Evolutionary conservation across 2,329 filamentous ascomycete species (phyloP), one percentile per base, ranked within the genome.

Genomic region (Chaetomium sp.): DNA sequence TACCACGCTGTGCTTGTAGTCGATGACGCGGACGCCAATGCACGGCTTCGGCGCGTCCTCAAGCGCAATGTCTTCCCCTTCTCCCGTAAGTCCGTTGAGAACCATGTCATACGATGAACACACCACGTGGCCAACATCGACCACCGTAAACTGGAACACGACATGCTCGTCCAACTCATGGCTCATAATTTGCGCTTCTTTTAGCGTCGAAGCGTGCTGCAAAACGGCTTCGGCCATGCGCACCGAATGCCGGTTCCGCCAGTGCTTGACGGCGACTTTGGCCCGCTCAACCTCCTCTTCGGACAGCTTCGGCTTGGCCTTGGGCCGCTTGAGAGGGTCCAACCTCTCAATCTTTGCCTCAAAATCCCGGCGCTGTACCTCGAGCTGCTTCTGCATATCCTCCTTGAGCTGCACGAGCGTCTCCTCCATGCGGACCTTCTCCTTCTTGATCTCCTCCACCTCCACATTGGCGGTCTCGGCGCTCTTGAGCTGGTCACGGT

Each of bases 111-210:
- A 99, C 0, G 91, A 95, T 3, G 94, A 99, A 64, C 88, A 91
- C 62, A 95, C 80, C 27, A 85, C 85, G 66, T 99, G 91, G 1
- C 94, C 94, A 60, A 87, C 77, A 65, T 96, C 92, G 36, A 97
- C 84, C 54, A 96, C 85, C 10, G 89, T 87, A 68, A 97, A 99
- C 70, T 99, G 94, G 69, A 99, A 97, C 19, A 92, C 86, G 7
- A 96, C 88, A 61, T 85, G 85, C 69, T 96, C 94, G 63, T 94
- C 89, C 75, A 99, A 88, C 65, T 95, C 89, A 64, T 96, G 92
- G 74, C 91, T 95, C 89, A 99, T 94, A 58, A 99, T 86, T 68
- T 99, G 94, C 1, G 94, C 94, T 71, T 99, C 94, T 69, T 99
- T 99, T 56, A 99, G 72, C 34, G 86, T 82, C 6, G 89, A 85